Evolutionary conservation across 2,329 filamentous ascomycete species (phyloP).

Genomic region (Cladosporium phlei): DNA sequence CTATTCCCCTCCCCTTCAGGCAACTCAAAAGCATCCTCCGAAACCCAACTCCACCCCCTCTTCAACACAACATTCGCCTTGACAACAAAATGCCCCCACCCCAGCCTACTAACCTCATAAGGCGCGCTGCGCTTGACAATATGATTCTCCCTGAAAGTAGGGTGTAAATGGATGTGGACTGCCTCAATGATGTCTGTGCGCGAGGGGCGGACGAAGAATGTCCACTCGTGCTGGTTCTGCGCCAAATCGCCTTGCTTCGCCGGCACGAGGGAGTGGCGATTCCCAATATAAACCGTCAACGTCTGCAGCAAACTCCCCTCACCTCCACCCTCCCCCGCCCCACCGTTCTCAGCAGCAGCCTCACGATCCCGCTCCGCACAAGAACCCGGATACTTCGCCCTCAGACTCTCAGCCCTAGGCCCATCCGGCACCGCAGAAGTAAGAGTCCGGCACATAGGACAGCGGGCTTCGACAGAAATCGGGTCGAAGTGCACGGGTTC

Average conservation of each 20-base stretch:
- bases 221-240: slow-evolving; percentile 42
- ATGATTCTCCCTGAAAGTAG: slow-evolving; percentile 38
- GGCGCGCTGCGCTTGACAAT: slow-evolving; percentile 34
- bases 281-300: slow-evolving; percentile 43
- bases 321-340: slow-evolving; percentile 21
- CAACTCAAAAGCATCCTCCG: slow-evolving; percentile 33
- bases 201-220: slow-evolving; percentile 43
- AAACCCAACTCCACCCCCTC: slow-evolving; percentile 41
- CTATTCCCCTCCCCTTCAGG: slow-evolving; percentile 31
- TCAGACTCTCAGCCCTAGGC: slow-evolving; percentile 26
- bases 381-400: slow-evolving; percentile 32
- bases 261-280: slow-evolving; percentile 34
- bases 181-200: slow-evolving; percentile 42
- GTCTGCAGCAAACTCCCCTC: too few species aligned
- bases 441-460: slow-evolving; percentile 44
- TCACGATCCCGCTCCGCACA: slow-evolving; percentile 36
- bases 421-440: slow-evolving; percentile 34
- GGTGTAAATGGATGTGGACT: slow-evolving; percentile 40
- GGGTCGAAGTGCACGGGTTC: slow-evolving; percentile 27
- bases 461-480: slow-evolving; percentile 36
- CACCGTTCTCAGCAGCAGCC: slow-evolving; percentile 23
- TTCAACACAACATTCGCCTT: slow-evolving; percentile 39
- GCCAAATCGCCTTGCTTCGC: slow-evolving; percentile 17
- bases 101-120: slow-evolving; percentile 37
- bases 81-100: slow-evolving; percentile 43